Evolutionary conservation across 768 basidiomycete genomes (phyloP).

Genomic region (Candolleomyces aberdarensis): DNA sequence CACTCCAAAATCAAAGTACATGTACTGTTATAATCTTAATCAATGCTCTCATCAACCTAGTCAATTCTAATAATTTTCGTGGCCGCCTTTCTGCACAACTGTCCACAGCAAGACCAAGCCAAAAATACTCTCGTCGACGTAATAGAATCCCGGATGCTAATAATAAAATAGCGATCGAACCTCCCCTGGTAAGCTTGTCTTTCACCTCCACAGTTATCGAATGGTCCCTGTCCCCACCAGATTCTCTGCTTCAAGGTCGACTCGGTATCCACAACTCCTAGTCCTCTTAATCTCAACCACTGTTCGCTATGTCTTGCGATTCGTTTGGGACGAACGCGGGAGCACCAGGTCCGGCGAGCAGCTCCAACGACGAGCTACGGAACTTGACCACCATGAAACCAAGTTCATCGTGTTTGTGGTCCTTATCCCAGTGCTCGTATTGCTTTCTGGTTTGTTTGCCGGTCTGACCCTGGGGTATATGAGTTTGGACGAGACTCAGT

Average conservation of each 20-base stretch:
- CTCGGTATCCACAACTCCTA: background rate
- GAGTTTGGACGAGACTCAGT: constrained; percentile 90
- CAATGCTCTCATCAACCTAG: too few species aligned
- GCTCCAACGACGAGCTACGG: background rate
- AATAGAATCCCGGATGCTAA: too few species aligned
- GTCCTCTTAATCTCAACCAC: background rate
- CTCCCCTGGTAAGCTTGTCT: background rate
- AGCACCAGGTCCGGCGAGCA: background rate
- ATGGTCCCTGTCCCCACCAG: constrained; percentile 7
- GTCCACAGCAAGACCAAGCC: too few species aligned
- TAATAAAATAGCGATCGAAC: too few species aligned
- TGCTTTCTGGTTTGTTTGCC: constrained; percentile 85
- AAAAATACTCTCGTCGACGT: too few species aligned
- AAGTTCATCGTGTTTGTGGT: constrained; percentile 35
- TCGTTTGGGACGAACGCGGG: background rate
- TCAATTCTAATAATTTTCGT: too few species aligned
- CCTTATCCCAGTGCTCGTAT: constrained; percentile 82
- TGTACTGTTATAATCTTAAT: too few species aligned
- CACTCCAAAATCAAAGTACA: too few species aligned
- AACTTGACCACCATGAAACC: background rate
- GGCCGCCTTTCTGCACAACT: too few species aligned
- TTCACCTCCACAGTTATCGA: background rate
- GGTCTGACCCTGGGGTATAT: constrained; percentile 91
- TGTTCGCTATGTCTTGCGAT: background rate
- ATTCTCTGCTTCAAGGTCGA: background rate